These are phyloP conservation scores for Trichaptum fuscoviolaceum DNA, from an alignment of 768 basidiomycete species.

Conservation along the genomic window DNA sequence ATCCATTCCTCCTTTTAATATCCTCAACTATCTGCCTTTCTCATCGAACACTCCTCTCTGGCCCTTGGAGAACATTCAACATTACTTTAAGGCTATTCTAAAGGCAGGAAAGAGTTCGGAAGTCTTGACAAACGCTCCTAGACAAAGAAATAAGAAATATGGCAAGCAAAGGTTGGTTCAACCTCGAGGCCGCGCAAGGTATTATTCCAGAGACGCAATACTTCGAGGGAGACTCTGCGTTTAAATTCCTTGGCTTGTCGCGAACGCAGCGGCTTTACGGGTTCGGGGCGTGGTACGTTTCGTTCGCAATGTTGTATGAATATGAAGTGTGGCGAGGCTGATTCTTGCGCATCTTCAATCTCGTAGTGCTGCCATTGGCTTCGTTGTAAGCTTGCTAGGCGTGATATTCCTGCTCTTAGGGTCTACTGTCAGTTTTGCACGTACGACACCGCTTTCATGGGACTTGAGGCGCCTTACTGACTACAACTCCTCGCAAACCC, in stretches of 20 bases:
- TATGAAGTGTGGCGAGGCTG: slow-evolving; percentile 1
- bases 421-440: slow-evolving; percentile 61
- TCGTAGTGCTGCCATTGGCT: slow-evolving; percentile 64
- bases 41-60: background rate
- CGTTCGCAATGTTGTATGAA: slow-evolving; percentile 2
- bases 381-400: slow-evolving; percentile 76
- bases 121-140: background rate
- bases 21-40: background rate
- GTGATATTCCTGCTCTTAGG: slow-evolving; percentile 73
- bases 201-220: slow-evolving; percentile 72
- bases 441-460: slow-evolving; percentile 39
- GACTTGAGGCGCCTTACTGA: slow-evolving; percentile 7
- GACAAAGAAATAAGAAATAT: slow-evolving; percentile 21
- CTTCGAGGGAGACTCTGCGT: slow-evolving; percentile 88
- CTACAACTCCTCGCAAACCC: slow-evolving; percentile 2
- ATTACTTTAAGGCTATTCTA: background rate
- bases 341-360: background rate
- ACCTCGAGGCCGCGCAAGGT: slow-evolving; percentile 63
- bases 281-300: slow-evolving; percentile 71
- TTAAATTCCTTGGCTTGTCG: slow-evolving; percentile 72
- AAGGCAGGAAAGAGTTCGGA: background rate
- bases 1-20: background rate
- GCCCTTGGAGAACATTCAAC: background rate
- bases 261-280: slow-evolving; percentile 81
- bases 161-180: slow-evolving; percentile 78